phyloP scores from a whole-genome alignment of 148 eudicot species.

The Heliamphora exappendiculata region DNA sequence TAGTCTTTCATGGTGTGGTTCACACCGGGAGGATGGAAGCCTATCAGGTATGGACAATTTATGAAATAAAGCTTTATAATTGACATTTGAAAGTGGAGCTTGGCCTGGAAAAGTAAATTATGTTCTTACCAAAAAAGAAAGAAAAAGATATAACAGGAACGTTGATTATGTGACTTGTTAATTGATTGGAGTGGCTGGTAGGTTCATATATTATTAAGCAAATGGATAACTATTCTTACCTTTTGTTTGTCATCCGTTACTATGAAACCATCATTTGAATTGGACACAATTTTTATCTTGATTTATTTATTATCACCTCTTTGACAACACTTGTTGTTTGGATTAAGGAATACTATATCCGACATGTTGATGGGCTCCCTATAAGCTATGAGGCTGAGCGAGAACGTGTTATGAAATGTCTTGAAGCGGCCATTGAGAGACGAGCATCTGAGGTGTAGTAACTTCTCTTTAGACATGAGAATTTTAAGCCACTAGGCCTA shows the following conservation, averaged over 20 bases:
- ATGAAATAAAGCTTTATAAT: background rate
- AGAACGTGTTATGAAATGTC: conserved; percentile 75
- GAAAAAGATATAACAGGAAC: too few species aligned
- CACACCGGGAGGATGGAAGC: conserved; percentile 50
- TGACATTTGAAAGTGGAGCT: background rate
- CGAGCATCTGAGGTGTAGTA: conserved; percentile 61
- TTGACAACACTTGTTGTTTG: conserved; percentile 1
- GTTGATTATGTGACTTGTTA: background rate
- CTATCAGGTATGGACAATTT: conserved; percentile 44
- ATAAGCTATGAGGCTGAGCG: conserved; percentile 74
- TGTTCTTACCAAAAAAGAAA: background rate
- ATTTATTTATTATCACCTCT: background rate
- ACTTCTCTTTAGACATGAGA: background rate
- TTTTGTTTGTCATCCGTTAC: background rate
- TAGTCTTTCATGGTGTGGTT: conserved; percentile 76
- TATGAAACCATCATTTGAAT: background rate
- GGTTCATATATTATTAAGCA: background rate
- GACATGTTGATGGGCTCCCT: conserved; percentile 80
- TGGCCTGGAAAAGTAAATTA: background rate
- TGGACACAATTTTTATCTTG: background rate
- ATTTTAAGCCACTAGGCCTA: background rate
- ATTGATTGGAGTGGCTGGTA: background rate
- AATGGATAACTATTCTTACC: background rate
- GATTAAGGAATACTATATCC: conserved; percentile 73
- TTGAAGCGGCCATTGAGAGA: conserved; percentile 89